phyloP scores from a whole-genome alignment of 2,329 filamentous ascomycete species.

The Botryotinia narcissicola region DNA sequence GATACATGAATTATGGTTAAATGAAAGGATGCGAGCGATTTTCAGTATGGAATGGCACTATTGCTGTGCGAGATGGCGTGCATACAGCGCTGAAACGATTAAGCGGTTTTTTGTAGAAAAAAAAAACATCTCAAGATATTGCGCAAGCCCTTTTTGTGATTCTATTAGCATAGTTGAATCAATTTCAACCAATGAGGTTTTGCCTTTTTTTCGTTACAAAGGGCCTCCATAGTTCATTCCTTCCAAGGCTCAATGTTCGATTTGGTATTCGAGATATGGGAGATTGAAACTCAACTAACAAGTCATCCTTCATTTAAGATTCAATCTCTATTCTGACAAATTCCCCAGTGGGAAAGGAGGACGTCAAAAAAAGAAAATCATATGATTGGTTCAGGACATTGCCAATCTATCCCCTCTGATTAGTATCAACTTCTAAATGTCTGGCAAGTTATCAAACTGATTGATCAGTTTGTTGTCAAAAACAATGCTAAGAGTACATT shows the following conservation, averaged over 20 bases:
- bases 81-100: neutral
- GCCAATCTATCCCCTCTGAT: neutral
- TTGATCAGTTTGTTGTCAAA: no score
- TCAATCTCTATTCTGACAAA: neutral
- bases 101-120: slow-evolving; percentile 14
- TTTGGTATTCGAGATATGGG: neutral
- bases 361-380: neutral
- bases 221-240: neutral
- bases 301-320: neutral
- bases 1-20: slow-evolving; percentile 10
- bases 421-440: neutral
- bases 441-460: neutral
- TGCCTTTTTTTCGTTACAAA: neutral
- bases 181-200: neutral
- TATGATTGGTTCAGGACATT: neutral
- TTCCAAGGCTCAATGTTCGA: neutral
- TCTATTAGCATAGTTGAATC: slow-evolving; percentile 3
- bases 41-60: neutral
- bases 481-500: neutral
- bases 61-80: neutral
- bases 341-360: slow-evolving; percentile 6
- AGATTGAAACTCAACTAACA: neutral
- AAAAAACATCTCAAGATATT: neutral
- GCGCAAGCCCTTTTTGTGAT: neutral
- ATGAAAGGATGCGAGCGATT: neutral